Evolutionary conservation across 2,329 filamentous ascomycete species (phyloP).

Genomic region (Cladosporium sp.): DNA sequence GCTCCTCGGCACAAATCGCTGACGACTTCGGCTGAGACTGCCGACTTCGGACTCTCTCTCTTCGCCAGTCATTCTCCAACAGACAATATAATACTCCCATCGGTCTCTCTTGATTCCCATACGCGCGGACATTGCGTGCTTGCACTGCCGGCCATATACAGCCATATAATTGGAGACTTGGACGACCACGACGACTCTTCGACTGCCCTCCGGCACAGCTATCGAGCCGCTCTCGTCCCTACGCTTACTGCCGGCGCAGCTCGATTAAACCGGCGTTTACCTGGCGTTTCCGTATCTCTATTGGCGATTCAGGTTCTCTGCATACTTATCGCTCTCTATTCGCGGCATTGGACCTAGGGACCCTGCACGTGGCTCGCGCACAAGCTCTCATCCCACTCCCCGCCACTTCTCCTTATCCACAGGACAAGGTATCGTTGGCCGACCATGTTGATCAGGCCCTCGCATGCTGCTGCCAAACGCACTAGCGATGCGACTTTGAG

Average conservation of each 20-base stretch:
- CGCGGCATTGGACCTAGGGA: background rate
- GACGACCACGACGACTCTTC: background rate
- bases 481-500: constrained; percentile 2
- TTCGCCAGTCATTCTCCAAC: background rate
- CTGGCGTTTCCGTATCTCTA: background rate
- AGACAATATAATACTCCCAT: background rate
- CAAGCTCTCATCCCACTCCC: background rate
- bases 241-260: constrained; percentile 7
- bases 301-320: background rate
- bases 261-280: constrained; percentile 2
- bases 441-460: background rate
- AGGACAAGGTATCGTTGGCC: background rate
- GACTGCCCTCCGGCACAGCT: background rate
- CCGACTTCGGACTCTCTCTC: background rate
- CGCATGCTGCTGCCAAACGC: constrained; percentile 8
- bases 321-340: background rate
- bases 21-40: constrained; percentile 8
- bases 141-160: background rate
- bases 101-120: background rate
- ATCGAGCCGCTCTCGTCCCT: background rate
- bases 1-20: background rate
- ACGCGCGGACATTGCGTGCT: constrained; percentile 6
- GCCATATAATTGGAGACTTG: constrained; percentile 2
- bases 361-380: constrained; percentile 1
- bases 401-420: constrained; percentile 2